phyloP scores from a whole-genome alignment of 176 grass and related monocot genomes.

The Calamus simplicifolius region DNA sequence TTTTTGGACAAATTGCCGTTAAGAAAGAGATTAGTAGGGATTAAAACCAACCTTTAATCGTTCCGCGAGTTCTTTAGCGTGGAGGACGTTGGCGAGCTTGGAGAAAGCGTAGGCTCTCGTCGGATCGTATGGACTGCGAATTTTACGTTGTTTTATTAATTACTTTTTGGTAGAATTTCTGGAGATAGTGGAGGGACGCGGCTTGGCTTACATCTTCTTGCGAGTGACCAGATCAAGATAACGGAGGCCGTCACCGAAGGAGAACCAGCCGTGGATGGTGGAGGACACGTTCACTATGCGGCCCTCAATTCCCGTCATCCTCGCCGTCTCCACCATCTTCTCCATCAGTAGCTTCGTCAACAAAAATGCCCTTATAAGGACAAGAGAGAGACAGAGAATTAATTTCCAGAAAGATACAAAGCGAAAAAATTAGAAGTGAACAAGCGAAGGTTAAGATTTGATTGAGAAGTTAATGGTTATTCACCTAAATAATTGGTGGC shows the following conservation, averaged over 20 bases:
- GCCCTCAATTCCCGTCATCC: slow-evolving; percentile 46
- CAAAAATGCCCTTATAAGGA: slow-evolving; percentile 61
- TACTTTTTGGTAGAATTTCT: background rate
- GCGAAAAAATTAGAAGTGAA: background rate
- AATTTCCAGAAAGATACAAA: too few species aligned
- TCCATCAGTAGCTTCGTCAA: slow-evolving; percentile 60
- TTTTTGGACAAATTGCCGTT: background rate
- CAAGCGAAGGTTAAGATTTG: background rate
- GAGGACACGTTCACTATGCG: slow-evolving; percentile 90
- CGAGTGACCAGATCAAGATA: slow-evolving; percentile 70
- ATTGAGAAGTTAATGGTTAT: too few species aligned
- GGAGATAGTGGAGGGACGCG: too few species aligned
- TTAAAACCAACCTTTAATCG: slow-evolving; percentile 36
- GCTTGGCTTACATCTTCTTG: slow-evolving; percentile 50
- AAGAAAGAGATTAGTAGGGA: background rate
- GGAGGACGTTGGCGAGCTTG: slow-evolving; percentile 84
- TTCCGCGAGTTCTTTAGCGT: slow-evolving; percentile 56
- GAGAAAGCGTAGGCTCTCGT: slow-evolving; percentile 88
- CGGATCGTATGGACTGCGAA: slow-evolving; percentile 58
- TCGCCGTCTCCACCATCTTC: slow-evolving; percentile 71
- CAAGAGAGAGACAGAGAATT: background rate
- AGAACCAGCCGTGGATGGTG: slow-evolving; percentile 89
- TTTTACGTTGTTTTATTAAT: too few species aligned
- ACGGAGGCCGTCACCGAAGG: slow-evolving; percentile 55
- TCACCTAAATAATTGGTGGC: slow-evolving; percentile 83